A percentile compares a stretch with the other conserved stretches of the same genome.
phyloP scores from a whole-genome alignment of 805 yeast genomes.

The Yarrowia hollandica region DNA sequence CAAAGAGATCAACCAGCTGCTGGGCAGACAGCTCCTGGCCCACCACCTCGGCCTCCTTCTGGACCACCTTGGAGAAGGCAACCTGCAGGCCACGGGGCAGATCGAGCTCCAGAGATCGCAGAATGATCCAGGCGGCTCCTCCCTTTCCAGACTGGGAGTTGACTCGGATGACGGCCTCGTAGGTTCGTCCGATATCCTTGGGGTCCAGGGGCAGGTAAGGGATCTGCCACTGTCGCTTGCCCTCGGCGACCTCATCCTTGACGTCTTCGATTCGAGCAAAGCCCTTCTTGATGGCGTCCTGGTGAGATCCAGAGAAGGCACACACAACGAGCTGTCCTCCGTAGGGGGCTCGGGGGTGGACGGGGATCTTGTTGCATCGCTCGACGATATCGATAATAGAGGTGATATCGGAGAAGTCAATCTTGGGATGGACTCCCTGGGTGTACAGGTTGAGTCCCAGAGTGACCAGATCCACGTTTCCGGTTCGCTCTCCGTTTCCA shows the following conservation, averaged over 20 bases:
- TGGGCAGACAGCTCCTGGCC: constrained; percentile 69
- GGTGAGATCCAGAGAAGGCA: constrained; percentile 85
- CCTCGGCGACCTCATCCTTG: constrained; percentile 30
- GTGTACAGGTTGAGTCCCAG: constrained; percentile 75
- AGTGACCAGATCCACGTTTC: constrained; percentile 80
- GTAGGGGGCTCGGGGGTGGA: constrained; percentile 76
- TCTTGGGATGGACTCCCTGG: constrained; percentile 69
- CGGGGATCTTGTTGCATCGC: constrained; percentile 77
- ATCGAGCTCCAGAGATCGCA: constrained; percentile 72
- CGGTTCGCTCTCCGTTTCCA: constrained; percentile 87
- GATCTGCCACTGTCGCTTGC: constrained; percentile 57
- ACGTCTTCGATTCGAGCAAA: constrained; percentile 45
- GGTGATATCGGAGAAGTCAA: constrained; percentile 68
- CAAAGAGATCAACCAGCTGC: constrained; percentile 68
- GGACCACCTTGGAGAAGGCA: constrained; percentile 71
- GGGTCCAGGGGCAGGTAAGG: constrained; percentile 88
- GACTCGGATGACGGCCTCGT: constrained; percentile 87
- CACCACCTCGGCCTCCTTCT: constrained; percentile 62
- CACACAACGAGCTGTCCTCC: constrained; percentile 82
- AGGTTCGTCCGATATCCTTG: constrained; percentile 80
- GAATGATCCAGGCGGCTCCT: constrained; percentile 85
- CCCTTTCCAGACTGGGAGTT: constrained; percentile 89
- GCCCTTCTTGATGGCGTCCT: constrained; percentile 86
- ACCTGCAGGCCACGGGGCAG: constrained; percentile 80
- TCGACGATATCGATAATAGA: constrained; percentile 72